A percentile compares a stretch with the other conserved stretches of the same genome.
Evolutionary conservation across 768 basidiomycete species (phyloP).

Genomic region (Suillus cothurnatus): DNA sequence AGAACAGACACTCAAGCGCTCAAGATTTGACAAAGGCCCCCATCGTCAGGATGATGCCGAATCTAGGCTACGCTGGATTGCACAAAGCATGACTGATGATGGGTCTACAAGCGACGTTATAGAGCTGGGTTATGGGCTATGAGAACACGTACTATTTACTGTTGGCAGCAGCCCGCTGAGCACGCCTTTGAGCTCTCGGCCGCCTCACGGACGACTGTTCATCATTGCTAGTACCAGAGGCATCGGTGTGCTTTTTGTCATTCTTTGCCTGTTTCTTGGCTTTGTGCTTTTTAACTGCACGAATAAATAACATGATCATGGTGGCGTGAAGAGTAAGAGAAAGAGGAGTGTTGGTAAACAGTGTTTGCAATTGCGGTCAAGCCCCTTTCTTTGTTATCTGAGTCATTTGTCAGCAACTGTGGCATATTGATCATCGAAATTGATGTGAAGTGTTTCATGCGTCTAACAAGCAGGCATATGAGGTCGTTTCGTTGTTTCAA

Average conservation of each 20-base stretch:
- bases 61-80: no score
- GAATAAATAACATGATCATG: slow-evolving; percentile 17
- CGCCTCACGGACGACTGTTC: neutral
- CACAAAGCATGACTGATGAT: neutral
- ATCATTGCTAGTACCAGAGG: slow-evolving; percentile 5
- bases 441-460: neutral
- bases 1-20: neutral
- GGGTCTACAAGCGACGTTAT: neutral
- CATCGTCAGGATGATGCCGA: neutral
- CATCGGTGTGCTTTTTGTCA: slow-evolving; percentile 14
- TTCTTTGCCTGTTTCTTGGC: slow-evolving; percentile 22
- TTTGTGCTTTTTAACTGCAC: slow-evolving; percentile 30
- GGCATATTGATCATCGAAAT: neutral
- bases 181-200: neutral
- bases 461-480: neutral
- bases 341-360: neutral
- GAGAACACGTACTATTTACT: neutral
- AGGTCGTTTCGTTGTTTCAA: neutral
- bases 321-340: neutral
- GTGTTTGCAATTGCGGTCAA: neutral
- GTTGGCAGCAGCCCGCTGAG: neutral
- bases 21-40: neutral
- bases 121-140: no score
- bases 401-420: neutral
- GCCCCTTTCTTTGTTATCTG: slow-evolving; percentile 3